Base-by-base conservation (phyloP, 208 protist genomes). In the Angomonas deanei region DNA sequence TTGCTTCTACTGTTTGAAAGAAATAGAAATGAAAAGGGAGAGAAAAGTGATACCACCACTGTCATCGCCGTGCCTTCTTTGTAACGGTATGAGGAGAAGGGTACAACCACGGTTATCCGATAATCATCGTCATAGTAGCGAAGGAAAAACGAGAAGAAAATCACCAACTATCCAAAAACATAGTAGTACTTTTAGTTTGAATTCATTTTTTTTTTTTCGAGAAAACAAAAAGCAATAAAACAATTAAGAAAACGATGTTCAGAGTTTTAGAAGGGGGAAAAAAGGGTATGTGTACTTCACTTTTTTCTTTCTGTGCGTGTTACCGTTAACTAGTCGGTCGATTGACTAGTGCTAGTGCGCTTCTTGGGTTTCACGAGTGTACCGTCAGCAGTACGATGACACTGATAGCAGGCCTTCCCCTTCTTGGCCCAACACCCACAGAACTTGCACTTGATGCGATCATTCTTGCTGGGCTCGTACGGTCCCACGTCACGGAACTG, bases 181-280 rank as follows among this genome's bases (percentile, higher is more conserved):
- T n/a, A n/a, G n/a, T n/a, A n/a, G n/a, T n/a, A n/a, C n/a, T n/a
- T n/a, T n/a, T n/a, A n/a, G n/a, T n/a, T n/a, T n/a, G n/a, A n/a
- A n/a, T n/a, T n/a, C n/a, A n/a, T n/a, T n/a, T n/a, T n/a, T n/a
- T n/a, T n/a, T n/a, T n/a, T n/a, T n/a, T n/a, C n/a, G 15, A 60
- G 52, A 60, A 66, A 17, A 4, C 38, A 32, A 53, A 68, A 62
- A 15, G n/a, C n/a, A n/a, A n/a, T n/a, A 42, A 46, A 59, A 62
- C 52, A 24, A 56, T 32, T 3, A 32, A 10, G 13, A 56, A 6
- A 56, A 56, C 19, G 28, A 30, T 3, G 28, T 30, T 5, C 21
- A 56, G 50, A 56, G 26, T 34, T 3, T 6, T 56, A 15, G 15
- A 56, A 10, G 19, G n/a, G n/a, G n/a, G n/a, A n/a, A n/a, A n/a